These are phyloP conservation scores for Fusarium pseudoanthophilum DNA, from an alignment of 2,329 filamentous ascomycete genomes.

Conservation along the genomic window DNA sequence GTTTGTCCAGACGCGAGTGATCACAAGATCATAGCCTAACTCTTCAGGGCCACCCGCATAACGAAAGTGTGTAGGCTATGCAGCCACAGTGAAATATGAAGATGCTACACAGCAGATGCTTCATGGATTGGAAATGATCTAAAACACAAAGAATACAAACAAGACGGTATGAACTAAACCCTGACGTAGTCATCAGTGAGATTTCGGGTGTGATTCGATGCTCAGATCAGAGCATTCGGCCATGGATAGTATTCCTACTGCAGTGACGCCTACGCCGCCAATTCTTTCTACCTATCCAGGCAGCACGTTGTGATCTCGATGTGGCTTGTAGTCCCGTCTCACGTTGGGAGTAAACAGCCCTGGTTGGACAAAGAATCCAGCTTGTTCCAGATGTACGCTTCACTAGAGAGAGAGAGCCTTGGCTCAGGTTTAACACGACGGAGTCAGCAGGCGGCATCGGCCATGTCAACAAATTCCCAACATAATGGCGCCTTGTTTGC, in stretches of 20 bases:
- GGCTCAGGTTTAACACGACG: conserved; percentile 9
- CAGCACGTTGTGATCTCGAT: background rate
- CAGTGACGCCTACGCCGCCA: background rate
- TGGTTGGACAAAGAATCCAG: background rate
- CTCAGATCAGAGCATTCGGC: background rate
- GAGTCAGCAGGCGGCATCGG: background rate
- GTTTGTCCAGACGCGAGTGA: background rate
- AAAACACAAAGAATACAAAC: background rate
- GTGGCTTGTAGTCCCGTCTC: conserved; percentile 9
- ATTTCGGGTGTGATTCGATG: background rate
- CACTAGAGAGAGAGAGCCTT: background rate
- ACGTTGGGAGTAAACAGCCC: conserved; percentile 7
- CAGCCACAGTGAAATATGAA: background rate
- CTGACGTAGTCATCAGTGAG: background rate
- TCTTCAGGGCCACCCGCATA: no score
- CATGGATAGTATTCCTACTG: background rate
- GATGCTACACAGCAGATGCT: background rate
- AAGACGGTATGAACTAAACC: background rate
- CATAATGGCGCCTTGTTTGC: background rate
- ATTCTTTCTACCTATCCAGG: background rate
- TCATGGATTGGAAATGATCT: background rate
- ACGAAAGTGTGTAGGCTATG: background rate
- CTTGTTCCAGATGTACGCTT: conserved; percentile 20
- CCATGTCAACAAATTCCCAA: background rate
- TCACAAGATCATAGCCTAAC: background rate